Conservation (phyloP, 306 rosid species). For the Luffa acutangula region DNA sequence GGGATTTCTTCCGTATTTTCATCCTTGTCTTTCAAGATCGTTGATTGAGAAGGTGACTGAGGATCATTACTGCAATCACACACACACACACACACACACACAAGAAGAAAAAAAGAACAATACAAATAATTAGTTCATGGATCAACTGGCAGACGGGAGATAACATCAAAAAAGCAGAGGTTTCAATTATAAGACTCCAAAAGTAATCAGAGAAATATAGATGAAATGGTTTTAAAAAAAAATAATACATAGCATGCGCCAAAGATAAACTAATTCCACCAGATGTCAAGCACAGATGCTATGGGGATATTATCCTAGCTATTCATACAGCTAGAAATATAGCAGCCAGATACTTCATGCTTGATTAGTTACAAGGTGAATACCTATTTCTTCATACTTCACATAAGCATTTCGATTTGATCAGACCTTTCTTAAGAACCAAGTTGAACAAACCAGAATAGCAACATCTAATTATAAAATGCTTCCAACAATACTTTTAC, state of each 20-base stretch:
- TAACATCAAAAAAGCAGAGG: not conserved
- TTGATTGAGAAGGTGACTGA: slow-evolving; percentile 23
- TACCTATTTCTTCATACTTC: not conserved
- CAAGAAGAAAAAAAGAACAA: not conserved
- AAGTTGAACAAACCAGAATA: not conserved
- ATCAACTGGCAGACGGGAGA: slow-evolving; percentile 3
- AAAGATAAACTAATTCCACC: not conserved
- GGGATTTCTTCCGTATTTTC: slow-evolving; percentile 37
- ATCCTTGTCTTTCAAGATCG: slow-evolving; percentile 23
- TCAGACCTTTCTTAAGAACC: not conserved
- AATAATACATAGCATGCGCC: not conserved
- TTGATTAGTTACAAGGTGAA: not conserved
- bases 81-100: not conserved
- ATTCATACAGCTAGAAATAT: not conserved
- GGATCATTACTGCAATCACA: slow-evolving; percentile 27
- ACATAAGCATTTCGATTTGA: not conserved
- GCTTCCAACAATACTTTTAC: slow-evolving; percentile 1
- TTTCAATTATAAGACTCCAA: not conserved
- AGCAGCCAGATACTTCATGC: not conserved
- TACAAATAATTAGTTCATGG: slow-evolving; percentile 14
- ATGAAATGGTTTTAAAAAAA: not conserved
- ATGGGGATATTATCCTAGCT: not conserved
- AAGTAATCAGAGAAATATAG: not conserved
- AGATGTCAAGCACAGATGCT: not conserved
- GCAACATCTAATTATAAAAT: not conserved